A percentile compares a stretch with the other conserved stretches of the same genome.
Evolutionary conservation across 768 basidiomycete genomes (phyloP).

Genomic region (Omphalotus guepiniiformis): DNA sequence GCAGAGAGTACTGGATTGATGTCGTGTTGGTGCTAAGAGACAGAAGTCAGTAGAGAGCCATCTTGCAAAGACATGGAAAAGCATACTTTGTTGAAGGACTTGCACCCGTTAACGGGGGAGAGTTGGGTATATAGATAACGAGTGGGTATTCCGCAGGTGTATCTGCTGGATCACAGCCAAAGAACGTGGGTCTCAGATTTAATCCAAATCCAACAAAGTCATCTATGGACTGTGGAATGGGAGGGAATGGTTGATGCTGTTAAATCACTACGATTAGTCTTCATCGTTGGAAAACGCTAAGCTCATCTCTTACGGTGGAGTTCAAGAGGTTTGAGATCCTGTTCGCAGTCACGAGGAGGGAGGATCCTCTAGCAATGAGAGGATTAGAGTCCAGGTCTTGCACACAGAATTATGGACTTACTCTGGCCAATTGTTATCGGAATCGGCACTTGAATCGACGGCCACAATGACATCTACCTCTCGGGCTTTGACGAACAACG

Average conservation of each 20-base stretch:
- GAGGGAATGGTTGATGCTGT: conserved; percentile 57
- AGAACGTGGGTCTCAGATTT: conserved; percentile 70
- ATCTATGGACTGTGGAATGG: conserved; percentile 47
- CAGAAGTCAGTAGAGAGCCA: conserved; percentile 7
- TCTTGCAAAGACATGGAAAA: not conserved
- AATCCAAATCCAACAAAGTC: conserved; percentile 58
- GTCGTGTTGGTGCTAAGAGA: conserved; percentile 47
- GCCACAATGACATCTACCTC: conserved; percentile 73
- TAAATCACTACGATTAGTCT: conserved; percentile 33
- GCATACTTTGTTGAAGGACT: conserved; percentile 63
- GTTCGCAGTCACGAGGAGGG: conserved; percentile 2
- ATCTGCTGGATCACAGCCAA: conserved; percentile 62
- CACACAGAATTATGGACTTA: conserved; percentile 23
- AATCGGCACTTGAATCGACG: conserved; percentile 63
- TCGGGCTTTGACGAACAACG: conserved; percentile 66
- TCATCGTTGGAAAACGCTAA: conserved; percentile 40
- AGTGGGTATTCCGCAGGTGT: conserved; percentile 56
- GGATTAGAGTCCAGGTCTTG: not conserved
- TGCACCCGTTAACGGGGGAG: conserved; percentile 62
- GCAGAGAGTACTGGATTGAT: conserved; percentile 53
- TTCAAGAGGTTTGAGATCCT: conserved; percentile 3
- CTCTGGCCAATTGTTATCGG: conserved; percentile 64
- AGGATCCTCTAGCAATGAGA: not conserved
- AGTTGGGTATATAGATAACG: conserved; percentile 72
- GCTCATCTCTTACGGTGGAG: conserved; percentile 39